These are phyloP conservation scores for Erigeron philadelphicus DNA, from an alignment of 140 eudicot species.

Conservation along the genomic window DNA sequence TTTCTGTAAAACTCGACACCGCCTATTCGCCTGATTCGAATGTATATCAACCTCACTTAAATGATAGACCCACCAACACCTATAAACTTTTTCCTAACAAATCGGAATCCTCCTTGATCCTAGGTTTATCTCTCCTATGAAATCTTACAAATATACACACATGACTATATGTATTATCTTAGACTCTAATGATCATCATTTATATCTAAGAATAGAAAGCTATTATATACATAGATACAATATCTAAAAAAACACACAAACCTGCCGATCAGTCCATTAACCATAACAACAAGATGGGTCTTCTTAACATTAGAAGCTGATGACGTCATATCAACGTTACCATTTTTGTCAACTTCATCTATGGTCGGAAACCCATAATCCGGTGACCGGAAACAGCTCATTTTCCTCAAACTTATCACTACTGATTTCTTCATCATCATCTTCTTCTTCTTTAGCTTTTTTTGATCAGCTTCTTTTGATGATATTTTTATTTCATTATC, in stretches of 20 bases:
- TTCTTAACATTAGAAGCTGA: constrained; percentile 37
- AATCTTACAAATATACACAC: too few relatives aligned
- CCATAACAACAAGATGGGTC: constrained; percentile 65
- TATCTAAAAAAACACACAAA: too few relatives aligned
- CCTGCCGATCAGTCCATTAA: constrained; percentile 88
- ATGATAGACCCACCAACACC: too few relatives aligned
- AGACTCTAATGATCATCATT: not conserved
- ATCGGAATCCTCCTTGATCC: too few relatives aligned
- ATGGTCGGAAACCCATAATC: constrained; percentile 40
- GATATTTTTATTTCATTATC: not conserved
- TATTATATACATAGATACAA: not conserved
- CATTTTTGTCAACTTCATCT: constrained; percentile 44
- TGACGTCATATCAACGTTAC: constrained; percentile 57
- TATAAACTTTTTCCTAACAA: too few relatives aligned
- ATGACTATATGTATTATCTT: too few relatives aligned
- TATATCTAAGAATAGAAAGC: too few relatives aligned
- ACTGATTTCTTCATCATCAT: constrained; percentile 23
- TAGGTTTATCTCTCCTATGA: too few relatives aligned
- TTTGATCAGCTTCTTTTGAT: constrained; percentile 17
- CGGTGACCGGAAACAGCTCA: constrained; percentile 49
- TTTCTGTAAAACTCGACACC: too few relatives aligned
- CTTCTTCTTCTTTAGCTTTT: constrained; percentile 20
- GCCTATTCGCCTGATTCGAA: too few relatives aligned
- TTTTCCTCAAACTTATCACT: constrained; percentile 22
- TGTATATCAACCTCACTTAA: too few relatives aligned